Evolutionary conservation across 2,329 filamentous ascomycete species (phyloP).

Genomic region (Penicillium janthinellum): DNA sequence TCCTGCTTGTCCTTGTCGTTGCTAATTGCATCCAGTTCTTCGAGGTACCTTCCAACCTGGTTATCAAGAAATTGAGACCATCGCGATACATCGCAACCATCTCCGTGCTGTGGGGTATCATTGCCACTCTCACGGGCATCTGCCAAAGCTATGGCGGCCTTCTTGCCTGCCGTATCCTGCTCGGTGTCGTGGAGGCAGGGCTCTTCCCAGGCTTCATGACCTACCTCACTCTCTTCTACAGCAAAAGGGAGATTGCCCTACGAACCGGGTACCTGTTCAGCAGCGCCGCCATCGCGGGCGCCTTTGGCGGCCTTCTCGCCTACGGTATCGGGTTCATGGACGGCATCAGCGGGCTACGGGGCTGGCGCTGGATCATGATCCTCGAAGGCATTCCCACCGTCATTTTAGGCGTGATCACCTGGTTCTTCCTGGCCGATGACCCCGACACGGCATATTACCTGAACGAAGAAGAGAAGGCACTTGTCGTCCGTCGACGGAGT

Average conservation of each 20-base stretch:
- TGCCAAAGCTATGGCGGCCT: slow-evolving; percentile 66
- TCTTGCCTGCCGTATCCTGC: slow-evolving; percentile 67
- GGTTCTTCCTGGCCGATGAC: slow-evolving; percentile 65
- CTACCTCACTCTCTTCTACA: slow-evolving; percentile 77
- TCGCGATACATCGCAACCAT: slow-evolving; percentile 58
- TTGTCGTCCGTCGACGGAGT: slow-evolving; percentile 56
- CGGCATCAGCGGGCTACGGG: slow-evolving; percentile 62
- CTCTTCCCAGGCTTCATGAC: slow-evolving; percentile 69
- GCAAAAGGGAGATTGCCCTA: slow-evolving; percentile 69
- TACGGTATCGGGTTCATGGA: slow-evolving; percentile 75
- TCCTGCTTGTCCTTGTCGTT: too few species aligned
- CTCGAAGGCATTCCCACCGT: slow-evolving; percentile 60
- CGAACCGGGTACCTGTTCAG: slow-evolving; percentile 72
- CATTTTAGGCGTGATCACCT: slow-evolving; percentile 57
- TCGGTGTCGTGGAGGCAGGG: slow-evolving; percentile 70
- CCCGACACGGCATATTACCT: slow-evolving; percentile 67
- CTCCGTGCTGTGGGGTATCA: slow-evolving; percentile 61
- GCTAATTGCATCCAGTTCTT: slow-evolving; percentile 45
- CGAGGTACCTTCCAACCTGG: slow-evolving; percentile 66
- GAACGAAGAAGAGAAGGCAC: slow-evolving; percentile 58
- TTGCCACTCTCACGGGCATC: slow-evolving; percentile 61
- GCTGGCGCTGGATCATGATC: slow-evolving; percentile 73
- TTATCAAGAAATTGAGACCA: slow-evolving; percentile 65
- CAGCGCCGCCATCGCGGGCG: slow-evolving; percentile 68
- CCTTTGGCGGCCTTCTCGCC: slow-evolving; percentile 71